Evolutionary conservation across 1,139 yeast genomes (phyloP).

Genomic region (Yamadazyma dendronema): DNA sequence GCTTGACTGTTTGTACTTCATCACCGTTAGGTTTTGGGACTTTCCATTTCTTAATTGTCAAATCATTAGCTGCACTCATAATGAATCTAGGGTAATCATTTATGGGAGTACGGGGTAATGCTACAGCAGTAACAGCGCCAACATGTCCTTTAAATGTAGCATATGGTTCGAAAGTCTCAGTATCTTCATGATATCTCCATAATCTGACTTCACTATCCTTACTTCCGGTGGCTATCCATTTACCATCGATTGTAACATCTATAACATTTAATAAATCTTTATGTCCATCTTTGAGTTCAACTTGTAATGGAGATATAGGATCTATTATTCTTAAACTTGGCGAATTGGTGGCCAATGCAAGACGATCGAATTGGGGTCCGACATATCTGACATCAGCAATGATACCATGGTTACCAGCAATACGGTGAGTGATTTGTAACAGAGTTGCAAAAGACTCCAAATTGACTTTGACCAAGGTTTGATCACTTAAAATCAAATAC

Average conservation of each 20-base stretch:
- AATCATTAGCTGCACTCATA: slow-evolving; percentile 83
- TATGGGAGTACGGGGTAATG: slow-evolving; percentile 60
- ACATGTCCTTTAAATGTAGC: slow-evolving; percentile 82
- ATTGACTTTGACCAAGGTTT: slow-evolving; percentile 64
- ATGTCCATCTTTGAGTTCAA: slow-evolving; percentile 74
- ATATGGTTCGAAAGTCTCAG: slow-evolving; percentile 46
- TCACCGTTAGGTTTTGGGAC: slow-evolving; percentile 45
- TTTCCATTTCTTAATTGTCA: slow-evolving; percentile 88
- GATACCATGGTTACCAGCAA: slow-evolving; percentile 96
- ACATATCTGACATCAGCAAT: slow-evolving; percentile 83
- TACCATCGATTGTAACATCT: slow-evolving; percentile 76
- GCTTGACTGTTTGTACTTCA: slow-evolving; percentile 31
- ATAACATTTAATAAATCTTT: slow-evolving; percentile 78
- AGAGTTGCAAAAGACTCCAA: slow-evolving; percentile 20
- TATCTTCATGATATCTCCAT: slow-evolving; percentile 61
- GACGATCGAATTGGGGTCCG: slow-evolving; percentile 54
- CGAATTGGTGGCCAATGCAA: slow-evolving; percentile 92
- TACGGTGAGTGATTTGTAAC: slow-evolving; percentile 48
- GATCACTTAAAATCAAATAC: slow-evolving; percentile 72
- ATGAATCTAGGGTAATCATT: slow-evolving; percentile 64
- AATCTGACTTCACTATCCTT: slow-evolving; percentile 83
- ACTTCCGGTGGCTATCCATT: slow-evolving; percentile 91
- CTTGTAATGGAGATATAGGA: slow-evolving; percentile 56
- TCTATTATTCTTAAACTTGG: slow-evolving; percentile 81
- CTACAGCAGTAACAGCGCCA: slow-evolving; percentile 81